A percentile compares a stretch with the other conserved stretches of the same genome.
These are phyloP conservation scores for Alternaria longipes DNA, from an alignment of 2,329 filamentous ascomycete genomes.

Conservation along the genomic window DNA sequence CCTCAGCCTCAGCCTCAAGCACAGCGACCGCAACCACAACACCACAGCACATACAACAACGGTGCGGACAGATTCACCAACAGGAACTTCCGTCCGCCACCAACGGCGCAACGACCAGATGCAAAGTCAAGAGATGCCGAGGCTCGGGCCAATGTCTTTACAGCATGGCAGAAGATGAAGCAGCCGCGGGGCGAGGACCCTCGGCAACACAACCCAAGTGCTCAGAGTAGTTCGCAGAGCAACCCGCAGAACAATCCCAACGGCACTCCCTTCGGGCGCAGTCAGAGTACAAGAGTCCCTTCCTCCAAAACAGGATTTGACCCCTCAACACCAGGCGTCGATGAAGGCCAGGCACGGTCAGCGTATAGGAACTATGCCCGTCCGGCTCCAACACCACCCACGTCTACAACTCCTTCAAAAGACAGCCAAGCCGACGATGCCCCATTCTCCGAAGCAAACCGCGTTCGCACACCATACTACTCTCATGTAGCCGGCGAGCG, in stretches of 20 bases:
- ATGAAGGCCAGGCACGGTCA: constrained; percentile 66
- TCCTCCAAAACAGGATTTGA: constrained; percentile 66
- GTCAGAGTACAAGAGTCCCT: constrained; percentile 54
- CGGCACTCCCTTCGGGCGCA: constrained; percentile 51
- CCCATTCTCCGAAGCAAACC: constrained; percentile 57
- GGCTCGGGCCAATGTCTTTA: constrained; percentile 56
- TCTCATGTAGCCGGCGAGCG: constrained; percentile 63
- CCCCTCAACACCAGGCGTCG: constrained; percentile 65
- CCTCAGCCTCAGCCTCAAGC: constrained; percentile 32
- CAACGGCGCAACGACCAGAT: constrained; percentile 44
- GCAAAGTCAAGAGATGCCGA: constrained; percentile 49
- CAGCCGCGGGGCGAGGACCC: constrained; percentile 43
- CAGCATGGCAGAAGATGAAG: constrained; percentile 62
- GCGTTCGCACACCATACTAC: constrained; percentile 64
- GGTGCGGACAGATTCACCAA: constrained; percentile 57
- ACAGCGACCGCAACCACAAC: constrained; percentile 38
- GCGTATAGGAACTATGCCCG: constrained; percentile 55
- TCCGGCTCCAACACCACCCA: constrained; percentile 45
- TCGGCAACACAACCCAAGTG: constrained; percentile 30
- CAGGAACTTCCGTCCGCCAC: constrained; percentile 53
- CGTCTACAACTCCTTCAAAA: constrained; percentile 26
- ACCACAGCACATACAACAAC: constrained; percentile 43
- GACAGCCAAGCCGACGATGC: constrained; percentile 37
- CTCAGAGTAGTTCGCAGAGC: constrained; percentile 14
- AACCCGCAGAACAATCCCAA: constrained; percentile 43